A percentile compares a stretch with the other conserved stretches of the same genome.
Evolutionary conservation across 1,284 basidiomycete species (phyloP).

Genomic region (Trichosporon sp.): DNA sequence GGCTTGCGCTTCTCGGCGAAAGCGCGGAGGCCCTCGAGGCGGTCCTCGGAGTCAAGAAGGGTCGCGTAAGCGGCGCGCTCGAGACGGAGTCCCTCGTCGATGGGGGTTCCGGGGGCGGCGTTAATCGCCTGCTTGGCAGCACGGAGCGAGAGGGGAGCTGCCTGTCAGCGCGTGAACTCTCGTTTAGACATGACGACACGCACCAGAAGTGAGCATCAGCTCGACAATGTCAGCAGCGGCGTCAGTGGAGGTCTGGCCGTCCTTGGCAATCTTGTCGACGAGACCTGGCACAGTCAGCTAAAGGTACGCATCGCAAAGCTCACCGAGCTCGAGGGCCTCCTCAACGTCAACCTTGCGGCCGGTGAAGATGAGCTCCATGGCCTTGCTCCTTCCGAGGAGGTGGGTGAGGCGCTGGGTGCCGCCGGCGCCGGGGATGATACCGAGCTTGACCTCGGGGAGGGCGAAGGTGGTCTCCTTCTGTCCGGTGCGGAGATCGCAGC

Average conservation of each 20-base stretch:
- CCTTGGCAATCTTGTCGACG: constrained; percentile 58
- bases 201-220: constrained; percentile 39
- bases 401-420: constrained; percentile 83
- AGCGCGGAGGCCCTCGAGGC: constrained; percentile 77
- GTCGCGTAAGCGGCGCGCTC: constrained; percentile 81
- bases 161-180: not conserved
- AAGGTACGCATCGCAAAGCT: constrained; percentile 17
- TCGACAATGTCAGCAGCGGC: constrained; percentile 29
- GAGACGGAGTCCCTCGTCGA: constrained; percentile 80
- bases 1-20: constrained; percentile 85
- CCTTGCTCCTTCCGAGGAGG: constrained; percentile 71
- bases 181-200: not conserved
- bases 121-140: constrained; percentile 87
- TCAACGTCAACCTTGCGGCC: constrained; percentile 61
- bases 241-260: constrained; percentile 27
- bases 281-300: constrained; percentile 18
- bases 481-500: constrained; percentile 82
- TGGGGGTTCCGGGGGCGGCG: constrained; percentile 66
- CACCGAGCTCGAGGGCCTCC: constrained; percentile 74
- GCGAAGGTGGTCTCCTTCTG: constrained; percentile 64
- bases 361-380: constrained; percentile 84
- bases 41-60: constrained; percentile 71
- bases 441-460: constrained; percentile 75
- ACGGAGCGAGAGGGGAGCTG: constrained; percentile 80
- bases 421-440: constrained; percentile 93